Base-by-base conservation (phyloP, 2,329 filamentous ascomycete species). In the Orbilia oligospora region DNA sequence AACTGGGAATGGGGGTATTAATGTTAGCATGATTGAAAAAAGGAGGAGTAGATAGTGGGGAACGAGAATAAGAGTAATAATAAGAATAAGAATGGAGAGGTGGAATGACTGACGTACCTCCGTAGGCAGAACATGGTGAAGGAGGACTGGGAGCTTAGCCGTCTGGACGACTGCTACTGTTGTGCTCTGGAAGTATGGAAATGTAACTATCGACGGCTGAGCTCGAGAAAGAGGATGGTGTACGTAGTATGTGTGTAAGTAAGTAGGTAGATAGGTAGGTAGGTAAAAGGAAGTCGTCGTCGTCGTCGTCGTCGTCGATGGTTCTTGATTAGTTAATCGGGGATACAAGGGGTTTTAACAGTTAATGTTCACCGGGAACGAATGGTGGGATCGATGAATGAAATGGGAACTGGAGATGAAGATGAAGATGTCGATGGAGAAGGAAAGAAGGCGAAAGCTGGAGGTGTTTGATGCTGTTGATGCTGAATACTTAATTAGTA, bases 101-200 rank as follows among this genome's bases (percentile, higher is more conserved):
- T 55, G 16, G 38, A 24, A n/a, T 58, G 30, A 49, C 85, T 58
- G 30, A 49, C 85, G 82, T 85, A 90, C 89, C 89, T 91, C 81
- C 90, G 87, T 79, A 92, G 86, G 84, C 90, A 91, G 84, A 91
- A 91, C 90, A 91, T 91, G 80, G 76, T 82, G 81, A 46, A 55
- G 36, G n/a, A n/a, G 44, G 44, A 56, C 14, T 55, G 18, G 16
- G n/a, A 46, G 44, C 44, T 46, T 55, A 30, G 51, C 51, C 48
- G 48, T 53, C 48, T 10, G 48, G 48, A 14, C 48, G 48, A 22
- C 48, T 53, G 48, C 22, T 53, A 22, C 20, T 24, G 20, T 9
- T 51, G 22, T 18, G n/a, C n/a, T n/a, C n/a, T n/a, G n/a, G 2
- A 16, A 44, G 14, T 44, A 44, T 16, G 41, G n/a, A n/a, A n/a